Evolutionary conservation across 202 grass and related monocot genomes (phyloP).

Genomic region (Setaria italica): DNA sequence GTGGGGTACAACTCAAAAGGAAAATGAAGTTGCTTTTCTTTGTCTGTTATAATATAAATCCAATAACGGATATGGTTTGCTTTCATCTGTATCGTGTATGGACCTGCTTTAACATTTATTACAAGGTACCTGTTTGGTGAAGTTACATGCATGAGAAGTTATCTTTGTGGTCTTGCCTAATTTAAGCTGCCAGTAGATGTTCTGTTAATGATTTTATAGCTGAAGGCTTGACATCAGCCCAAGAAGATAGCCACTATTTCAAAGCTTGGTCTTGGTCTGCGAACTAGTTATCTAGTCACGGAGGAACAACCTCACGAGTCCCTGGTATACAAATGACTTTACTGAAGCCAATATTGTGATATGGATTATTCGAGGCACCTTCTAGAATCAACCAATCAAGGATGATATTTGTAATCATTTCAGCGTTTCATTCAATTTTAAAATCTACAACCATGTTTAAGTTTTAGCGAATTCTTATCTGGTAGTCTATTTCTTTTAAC

Average conservation of each 20-base stretch:
- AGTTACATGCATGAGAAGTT: neutral
- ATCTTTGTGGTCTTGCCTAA: slow-evolving; percentile 13
- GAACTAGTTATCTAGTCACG: neutral
- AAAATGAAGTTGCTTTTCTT: slow-evolving; percentile 18
- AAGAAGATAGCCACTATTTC: neutral
- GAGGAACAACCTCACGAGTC: neutral
- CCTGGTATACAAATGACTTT: neutral
- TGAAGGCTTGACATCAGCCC: neutral
- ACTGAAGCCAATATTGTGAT: neutral
- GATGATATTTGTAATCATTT: neutral
- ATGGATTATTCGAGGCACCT: neutral
- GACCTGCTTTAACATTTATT: slow-evolving; percentile 1
- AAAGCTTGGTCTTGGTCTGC: neutral
- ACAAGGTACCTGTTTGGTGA: neutral
- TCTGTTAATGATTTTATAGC: neutral
- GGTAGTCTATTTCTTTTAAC: neutral
- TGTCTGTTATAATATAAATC: neutral
- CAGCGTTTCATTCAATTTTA: neutral
- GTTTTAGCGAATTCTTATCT: neutral
- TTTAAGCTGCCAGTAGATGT: neutral
- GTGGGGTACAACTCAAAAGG: slow-evolving; percentile 24
- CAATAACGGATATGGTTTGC: neutral
- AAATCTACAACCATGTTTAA: neutral
- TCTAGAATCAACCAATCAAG: neutral
- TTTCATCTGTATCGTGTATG: slow-evolving; percentile 21